Evolutionary conservation across 306 rosid genomes (phyloP), one percentile per base, ranked within the genome.

Genomic region (Nissolia schottii): DNA sequence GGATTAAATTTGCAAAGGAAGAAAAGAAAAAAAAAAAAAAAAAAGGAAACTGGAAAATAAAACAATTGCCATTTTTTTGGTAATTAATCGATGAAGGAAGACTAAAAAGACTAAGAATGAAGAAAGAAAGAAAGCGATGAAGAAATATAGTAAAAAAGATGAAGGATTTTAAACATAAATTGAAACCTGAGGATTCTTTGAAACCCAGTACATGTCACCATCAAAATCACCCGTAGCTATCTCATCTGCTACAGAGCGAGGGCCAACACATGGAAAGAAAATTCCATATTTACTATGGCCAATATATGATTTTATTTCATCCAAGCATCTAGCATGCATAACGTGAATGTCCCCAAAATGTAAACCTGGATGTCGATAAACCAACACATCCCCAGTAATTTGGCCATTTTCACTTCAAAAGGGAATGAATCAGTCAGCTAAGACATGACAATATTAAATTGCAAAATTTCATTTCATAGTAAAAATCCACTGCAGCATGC

Each of bases 181-280:
- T 34, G 69, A 54, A 64, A 93, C 98, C 90, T 87, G 70, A 23
- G 90, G 74, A 80, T 93, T 85, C 43, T 78, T 81, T 31, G 97
- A 93, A 72, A 93, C 81, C 96, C 93, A 93, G 65, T 84, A 93
- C 78, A 77, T 66, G 77, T 93, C 98, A 59, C 98, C 98, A 64
- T 93, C 98, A 87, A 80, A 90, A 81, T 93, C 97, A 51, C 93
- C 97, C n/a, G 90, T 87, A 6, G 74, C 96, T 16, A 93, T 93
- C 80, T 93, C 96, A 79, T 93, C 93, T 27, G 89, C 97, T 46
- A 88, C 43, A 5, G 96, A 87, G 46, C 96, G 93, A 48, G 87
- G 86, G 48, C 98, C 98, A 18, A 85, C 92, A 49, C 83, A 20
- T 4, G 97, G 83, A 75, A 93, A 93, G 83, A 93, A 88, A 77